phyloP scores from a whole-genome alignment of 768 basidiomycete species.

The Austroboletus festivus region DNA sequence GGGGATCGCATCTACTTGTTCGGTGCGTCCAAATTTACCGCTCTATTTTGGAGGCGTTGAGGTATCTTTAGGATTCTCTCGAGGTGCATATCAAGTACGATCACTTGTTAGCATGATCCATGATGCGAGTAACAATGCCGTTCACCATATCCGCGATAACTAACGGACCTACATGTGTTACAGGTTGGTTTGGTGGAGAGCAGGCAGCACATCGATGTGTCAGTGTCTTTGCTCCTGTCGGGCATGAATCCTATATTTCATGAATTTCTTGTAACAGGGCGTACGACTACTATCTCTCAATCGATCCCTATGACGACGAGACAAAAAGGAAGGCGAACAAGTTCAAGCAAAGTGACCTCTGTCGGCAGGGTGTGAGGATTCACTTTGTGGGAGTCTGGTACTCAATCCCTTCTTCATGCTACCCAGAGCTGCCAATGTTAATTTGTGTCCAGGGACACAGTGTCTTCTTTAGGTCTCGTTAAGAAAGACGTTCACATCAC shows the following conservation, averaged over 20 bases:
- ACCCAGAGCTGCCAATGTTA: not conserved
- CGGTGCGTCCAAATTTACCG: slow-evolving; percentile 20
- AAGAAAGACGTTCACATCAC: slow-evolving; percentile 5
- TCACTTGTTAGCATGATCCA: slow-evolving; percentile 37
- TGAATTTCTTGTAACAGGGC: not conserved
- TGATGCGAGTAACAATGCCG: slow-evolving; percentile 12
- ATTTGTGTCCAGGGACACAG: slow-evolving; percentile 9
- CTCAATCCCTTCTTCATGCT: not conserved
- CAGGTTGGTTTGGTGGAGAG: not conserved
- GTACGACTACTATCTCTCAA: slow-evolving; percentile 5
- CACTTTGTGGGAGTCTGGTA: slow-evolving; percentile 38
- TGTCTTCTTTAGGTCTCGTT: slow-evolving; percentile 9
- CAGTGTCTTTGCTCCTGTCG: not conserved
- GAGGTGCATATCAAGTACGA: slow-evolving; percentile 42
- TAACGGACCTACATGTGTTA: not conserved
- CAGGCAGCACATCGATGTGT: not conserved
- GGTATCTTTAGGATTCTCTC: slow-evolving; percentile 36
- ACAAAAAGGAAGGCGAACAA: slow-evolving; percentile 2
- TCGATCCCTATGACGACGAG: slow-evolving; percentile 23
- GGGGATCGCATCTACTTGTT: slow-evolving; percentile 35
- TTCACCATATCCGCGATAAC: not conserved
- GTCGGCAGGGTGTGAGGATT: slow-evolving; percentile 17
- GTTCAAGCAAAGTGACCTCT: slow-evolving; percentile 33
- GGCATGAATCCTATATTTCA: not conserved
- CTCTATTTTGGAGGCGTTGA: not conserved